Evolutionary conservation across 78 protist genomes (phyloP).

Genomic region (Corallochytrium limacisporum): DNA sequence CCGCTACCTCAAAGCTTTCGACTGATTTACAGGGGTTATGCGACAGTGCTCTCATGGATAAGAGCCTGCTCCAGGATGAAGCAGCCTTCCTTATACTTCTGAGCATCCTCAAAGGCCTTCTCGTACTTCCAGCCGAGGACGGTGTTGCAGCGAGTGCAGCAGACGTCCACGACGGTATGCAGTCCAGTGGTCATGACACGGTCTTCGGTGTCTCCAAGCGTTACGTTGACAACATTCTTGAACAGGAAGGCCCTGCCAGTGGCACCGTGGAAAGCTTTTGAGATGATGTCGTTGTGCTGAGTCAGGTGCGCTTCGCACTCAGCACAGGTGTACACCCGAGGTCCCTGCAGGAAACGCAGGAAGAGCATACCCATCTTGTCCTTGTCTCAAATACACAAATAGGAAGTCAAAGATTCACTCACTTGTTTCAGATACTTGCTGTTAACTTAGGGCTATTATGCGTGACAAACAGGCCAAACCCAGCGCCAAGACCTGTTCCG

Average conservation of each 20-base stretch:
- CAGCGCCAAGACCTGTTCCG: too few species aligned
- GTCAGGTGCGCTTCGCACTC: constrained; percentile 36
- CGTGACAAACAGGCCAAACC: too few species aligned
- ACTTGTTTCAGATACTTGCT: too few species aligned
- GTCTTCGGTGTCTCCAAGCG: constrained; percentile 26
- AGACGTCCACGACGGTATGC: constrained; percentile 38
- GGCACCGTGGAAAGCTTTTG: constrained; percentile 42
- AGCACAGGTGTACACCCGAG: constrained; percentile 22
- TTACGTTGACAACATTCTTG: constrained; percentile 24
- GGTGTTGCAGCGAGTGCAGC: constrained; percentile 26
- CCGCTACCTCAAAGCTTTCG: too few species aligned
- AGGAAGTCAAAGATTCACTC: too few species aligned
- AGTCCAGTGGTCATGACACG: constrained; percentile 41
- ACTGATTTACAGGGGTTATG: too few species aligned
- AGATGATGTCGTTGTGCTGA: constrained; percentile 17
- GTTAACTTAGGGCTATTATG: too few species aligned
- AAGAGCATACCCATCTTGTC: constrained; percentile 4
- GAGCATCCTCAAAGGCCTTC: constrained; percentile 41
- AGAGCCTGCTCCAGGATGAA: constrained; percentile 42
- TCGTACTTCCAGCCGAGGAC: constrained; percentile 47
- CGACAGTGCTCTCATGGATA: too few species aligned
- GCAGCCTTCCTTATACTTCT: constrained; percentile 60
- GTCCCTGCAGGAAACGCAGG: not conserved
- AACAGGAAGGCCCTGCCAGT: constrained; percentile 44
- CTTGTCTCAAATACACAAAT: too few species aligned